Evolutionary conservation across 176 grass and related monocot genomes (phyloP).

Genomic region (Cenchrus purpureus): DNA sequence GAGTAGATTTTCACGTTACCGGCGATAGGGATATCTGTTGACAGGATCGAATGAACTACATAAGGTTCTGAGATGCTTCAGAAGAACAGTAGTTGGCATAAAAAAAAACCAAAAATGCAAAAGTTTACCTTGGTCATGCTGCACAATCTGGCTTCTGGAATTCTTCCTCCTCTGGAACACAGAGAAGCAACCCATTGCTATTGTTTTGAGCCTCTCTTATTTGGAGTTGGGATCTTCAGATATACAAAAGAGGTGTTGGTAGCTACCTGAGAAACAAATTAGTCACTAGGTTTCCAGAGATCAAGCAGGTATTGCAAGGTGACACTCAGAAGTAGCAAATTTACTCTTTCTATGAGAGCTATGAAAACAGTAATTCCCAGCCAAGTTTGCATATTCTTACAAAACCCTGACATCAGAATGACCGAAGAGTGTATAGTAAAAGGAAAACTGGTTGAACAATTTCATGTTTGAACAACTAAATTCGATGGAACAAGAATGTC

Average conservation of each 20-base stretch:
- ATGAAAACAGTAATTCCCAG: not conserved
- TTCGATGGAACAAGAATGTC: slow-evolving; percentile 1
- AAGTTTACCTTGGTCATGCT: slow-evolving; percentile 55
- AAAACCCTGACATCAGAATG: not conserved
- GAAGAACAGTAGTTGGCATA: slow-evolving; percentile 15
- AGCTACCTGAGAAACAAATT: slow-evolving; percentile 32
- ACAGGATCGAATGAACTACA: slow-evolving; percentile 16
- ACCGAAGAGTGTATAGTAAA: not conserved
- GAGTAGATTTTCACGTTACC: slow-evolving; percentile 77
- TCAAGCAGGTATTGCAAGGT: not conserved
- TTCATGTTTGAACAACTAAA: not conserved
- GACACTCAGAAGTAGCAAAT: not conserved
- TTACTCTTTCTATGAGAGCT: not conserved
- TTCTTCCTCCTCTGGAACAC: slow-evolving; percentile 47
- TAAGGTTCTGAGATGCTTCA: slow-evolving; percentile 22
- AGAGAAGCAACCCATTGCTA: slow-evolving; percentile 58
- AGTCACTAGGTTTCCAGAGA: not conserved
- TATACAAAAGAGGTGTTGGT: not conserved
- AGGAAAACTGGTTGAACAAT: not conserved
- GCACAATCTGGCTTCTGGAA: slow-evolving; percentile 36
- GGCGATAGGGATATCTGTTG: slow-evolving; percentile 35
- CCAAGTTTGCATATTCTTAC: not conserved
- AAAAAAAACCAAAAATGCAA: not conserved
- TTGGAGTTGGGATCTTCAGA: slow-evolving; percentile 21
- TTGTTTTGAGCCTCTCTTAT: not conserved